Evolutionary conservation across 192 early-diverging fungal genomes (phyloP), one percentile per base, ranked within the genome.

Genomic region (Kickxella alabastrina): DNA sequence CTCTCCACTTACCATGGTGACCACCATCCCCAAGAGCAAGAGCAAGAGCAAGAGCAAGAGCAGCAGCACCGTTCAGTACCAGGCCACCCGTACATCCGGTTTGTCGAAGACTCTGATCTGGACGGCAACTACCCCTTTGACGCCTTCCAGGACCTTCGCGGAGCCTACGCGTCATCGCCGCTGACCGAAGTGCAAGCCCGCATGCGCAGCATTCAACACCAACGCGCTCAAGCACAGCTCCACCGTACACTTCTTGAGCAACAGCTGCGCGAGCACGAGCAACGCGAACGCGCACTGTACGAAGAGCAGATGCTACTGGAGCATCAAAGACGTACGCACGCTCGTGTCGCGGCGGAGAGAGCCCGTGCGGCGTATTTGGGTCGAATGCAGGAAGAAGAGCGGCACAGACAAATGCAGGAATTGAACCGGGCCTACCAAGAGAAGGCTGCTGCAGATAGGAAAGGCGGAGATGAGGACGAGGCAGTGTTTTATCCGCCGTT

Each of bases 81-180:
- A 0, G 64, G 64, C 14, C 62, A 59, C 29, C 71, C 71, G 5
- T 75, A 66, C 35, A 75, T 75, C 43, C 54, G 57, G 8, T 65
- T 67, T 28, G 36, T 49, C 25, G 34, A 51, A 18, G 71, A 75
- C 34, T 55, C 62, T 48, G 71, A 75, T 26, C 58, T 67, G 17
- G 64, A 67, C 43, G 71, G 62, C 52, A 62, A 59, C 52, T 75
- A 63, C 23, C 64, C 71, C 4, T 75, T 75, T 28, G 71, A 75
- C 34, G 71, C 71, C 0, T 58, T 75, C 50, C 63, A 75, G 25
- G 71, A 65, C 10, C 56, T 75, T 6, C 71, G 71, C 15, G 52
- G 56, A 6, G 71, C 71, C n/a, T 75, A 67, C 52, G 27, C 22
- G 8, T 17, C 42, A 0, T 67, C 64, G 2, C 50, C 71, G 2